These are phyloP conservation scores for Karstenula rhodostoma DNA, from an alignment of 2,329 filamentous ascomycete species.

Conservation along the genomic window DNA sequence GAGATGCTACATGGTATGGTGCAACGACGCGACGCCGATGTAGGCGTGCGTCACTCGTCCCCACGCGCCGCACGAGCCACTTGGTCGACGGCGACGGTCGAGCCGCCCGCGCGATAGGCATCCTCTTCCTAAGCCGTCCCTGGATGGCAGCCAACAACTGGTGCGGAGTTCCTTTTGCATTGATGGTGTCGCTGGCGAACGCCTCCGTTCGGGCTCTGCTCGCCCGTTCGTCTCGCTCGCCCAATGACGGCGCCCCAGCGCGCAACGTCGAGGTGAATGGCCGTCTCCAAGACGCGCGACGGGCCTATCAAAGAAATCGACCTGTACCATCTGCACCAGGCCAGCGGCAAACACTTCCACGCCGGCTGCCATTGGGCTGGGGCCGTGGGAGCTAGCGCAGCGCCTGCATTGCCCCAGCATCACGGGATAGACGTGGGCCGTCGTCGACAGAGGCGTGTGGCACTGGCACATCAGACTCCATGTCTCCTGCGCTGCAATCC, in stretches of 20 bases:
- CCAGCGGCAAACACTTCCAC: constrained; percentile 27
- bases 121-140: neutral
- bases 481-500: constrained; percentile 10
- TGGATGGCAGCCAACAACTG: neutral
- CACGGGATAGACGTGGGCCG: constrained; percentile 38
- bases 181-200: constrained; percentile 3
- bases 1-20: neutral
- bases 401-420: constrained; percentile 38
- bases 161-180: constrained; percentile 3
- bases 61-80: neutral
- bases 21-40: neutral
- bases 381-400: constrained; percentile 27
- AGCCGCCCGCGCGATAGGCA: neutral
- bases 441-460: constrained; percentile 9
- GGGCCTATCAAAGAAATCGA: constrained; percentile 41
- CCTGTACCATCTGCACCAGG: constrained; percentile 33
- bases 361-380: constrained; percentile 34
- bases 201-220: neutral
- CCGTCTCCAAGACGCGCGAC: constrained; percentile 14
- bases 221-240: constrained; percentile 25
- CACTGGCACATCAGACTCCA: constrained; percentile 23
- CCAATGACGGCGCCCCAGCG: constrained; percentile 31
- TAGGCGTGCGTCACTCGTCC: neutral
- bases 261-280: constrained; percentile 29
- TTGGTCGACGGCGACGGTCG: neutral